Evolutionary conservation across 257 asterid species (phyloP).

Genomic region (Misopates orontium): DNA sequence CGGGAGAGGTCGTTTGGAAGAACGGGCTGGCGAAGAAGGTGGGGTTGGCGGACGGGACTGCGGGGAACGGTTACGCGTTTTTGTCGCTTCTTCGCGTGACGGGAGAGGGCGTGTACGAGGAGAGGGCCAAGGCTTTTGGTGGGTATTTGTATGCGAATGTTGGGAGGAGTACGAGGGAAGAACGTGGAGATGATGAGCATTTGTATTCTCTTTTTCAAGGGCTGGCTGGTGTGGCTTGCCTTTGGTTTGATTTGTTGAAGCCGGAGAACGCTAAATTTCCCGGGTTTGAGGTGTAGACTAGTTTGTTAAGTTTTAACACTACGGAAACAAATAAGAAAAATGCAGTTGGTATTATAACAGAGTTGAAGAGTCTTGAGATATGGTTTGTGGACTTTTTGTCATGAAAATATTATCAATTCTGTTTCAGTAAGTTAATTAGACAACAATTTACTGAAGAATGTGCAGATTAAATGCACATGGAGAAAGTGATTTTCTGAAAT

Average conservation of each 20-base stretch:
- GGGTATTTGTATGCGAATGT: conserved; percentile 50
- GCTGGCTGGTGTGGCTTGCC: conserved; percentile 62
- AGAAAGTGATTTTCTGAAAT: too few species aligned
- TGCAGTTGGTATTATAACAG: too few species aligned
- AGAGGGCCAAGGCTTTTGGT: conserved; percentile 73
- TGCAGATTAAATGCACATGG: too few species aligned
- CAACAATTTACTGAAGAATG: too few species aligned
- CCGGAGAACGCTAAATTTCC: conserved; percentile 56
- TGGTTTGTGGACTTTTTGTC: too few species aligned
- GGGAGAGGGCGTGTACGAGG: conserved; percentile 58
- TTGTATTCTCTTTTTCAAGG: conserved; percentile 68
- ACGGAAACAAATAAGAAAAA: too few species aligned
- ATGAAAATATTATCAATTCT: too few species aligned
- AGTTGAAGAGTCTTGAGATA: too few species aligned
- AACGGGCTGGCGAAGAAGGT: conserved; percentile 67
- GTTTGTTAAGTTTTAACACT: too few species aligned
- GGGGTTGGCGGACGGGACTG: conserved; percentile 69
- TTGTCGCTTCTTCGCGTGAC: conserved; percentile 70
- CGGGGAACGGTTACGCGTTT: conserved; percentile 70
- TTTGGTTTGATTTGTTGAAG: conserved; percentile 60
- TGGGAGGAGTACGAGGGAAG: conserved; percentile 16
- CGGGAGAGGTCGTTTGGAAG: conserved; percentile 87
- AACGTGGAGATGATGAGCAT: conserved; percentile 28
- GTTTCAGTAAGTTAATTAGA: too few species aligned
- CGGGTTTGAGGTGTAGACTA: conserved; percentile 64